Evolutionary conservation across 2,329 filamentous ascomycete species (phyloP).

Genomic region (Atkinsonella hypoxylon): DNA sequence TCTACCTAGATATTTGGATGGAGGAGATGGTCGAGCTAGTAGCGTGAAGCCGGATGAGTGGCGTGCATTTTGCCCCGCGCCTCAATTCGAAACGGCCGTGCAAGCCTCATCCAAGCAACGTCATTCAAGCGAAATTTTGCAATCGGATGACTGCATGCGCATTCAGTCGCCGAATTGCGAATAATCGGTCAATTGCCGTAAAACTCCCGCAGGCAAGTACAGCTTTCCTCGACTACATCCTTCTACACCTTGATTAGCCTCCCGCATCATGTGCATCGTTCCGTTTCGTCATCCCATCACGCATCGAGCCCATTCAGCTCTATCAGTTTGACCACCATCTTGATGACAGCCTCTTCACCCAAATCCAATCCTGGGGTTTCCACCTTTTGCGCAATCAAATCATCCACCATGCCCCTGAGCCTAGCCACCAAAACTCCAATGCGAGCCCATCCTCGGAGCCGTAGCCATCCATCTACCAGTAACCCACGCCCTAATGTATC

Average conservation of each 20-base stretch:
- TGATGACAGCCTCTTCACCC: constrained; percentile 55
- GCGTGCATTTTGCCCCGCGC: not conserved
- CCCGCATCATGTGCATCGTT: not conserved
- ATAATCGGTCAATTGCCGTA: not conserved
- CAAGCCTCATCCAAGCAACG: not conserved
- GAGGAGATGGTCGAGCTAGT: not conserved
- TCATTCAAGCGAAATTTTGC: not conserved
- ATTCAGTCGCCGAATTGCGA: not conserved
- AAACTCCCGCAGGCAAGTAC: not conserved
- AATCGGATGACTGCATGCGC: not conserved
- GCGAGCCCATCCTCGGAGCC: constrained; percentile 79
- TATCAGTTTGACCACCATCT: constrained; percentile 66
- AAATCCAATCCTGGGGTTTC: constrained; percentile 57
- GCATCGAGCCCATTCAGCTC: constrained; percentile 81
- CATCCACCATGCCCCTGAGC: constrained; percentile 76
- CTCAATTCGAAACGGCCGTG: not conserved
- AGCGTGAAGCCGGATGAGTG: not conserved
- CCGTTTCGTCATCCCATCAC: constrained; percentile 15
- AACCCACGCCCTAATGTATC: constrained; percentile 81
- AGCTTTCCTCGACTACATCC: not conserved
- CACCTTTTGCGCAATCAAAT: constrained; percentile 67
- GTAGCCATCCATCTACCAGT: constrained; percentile 83
- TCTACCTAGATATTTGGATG: not conserved
- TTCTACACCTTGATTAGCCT: not conserved
- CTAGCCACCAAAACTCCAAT: constrained; percentile 83